phyloP scores from a whole-genome alignment of 305 asterid species.

The Galium porrigens region DNA sequence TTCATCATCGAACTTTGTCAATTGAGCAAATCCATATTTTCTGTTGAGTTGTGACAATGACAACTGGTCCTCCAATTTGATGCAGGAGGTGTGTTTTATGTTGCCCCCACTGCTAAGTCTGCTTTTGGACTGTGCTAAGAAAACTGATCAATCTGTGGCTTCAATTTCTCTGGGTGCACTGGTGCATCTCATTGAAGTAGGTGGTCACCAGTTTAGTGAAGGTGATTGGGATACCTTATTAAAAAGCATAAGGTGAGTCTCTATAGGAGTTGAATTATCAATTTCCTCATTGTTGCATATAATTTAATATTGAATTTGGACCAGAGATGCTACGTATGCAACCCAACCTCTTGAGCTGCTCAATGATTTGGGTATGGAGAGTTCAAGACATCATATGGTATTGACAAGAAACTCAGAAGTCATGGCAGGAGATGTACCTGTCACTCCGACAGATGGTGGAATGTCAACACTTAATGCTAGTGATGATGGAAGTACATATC shows the following conservation, averaged over 20 bases:
- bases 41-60: background rate
- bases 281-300: constrained; percentile 10
- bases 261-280: constrained; percentile 8
- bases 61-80: constrained; percentile 16
- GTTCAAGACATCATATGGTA: constrained; percentile 33
- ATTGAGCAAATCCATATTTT: background rate
- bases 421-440: constrained; percentile 25
- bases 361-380: constrained; percentile 68
- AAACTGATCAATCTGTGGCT: constrained; percentile 82
- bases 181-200: constrained; percentile 95
- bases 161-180: constrained; percentile 90
- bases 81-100: constrained; percentile 96
- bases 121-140: constrained; percentile 95
- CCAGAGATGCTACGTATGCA: constrained; percentile 90
- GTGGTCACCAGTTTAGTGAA: constrained; percentile 95
- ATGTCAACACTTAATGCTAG: constrained; percentile 24
- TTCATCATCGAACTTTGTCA: background rate
- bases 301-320: constrained; percentile 19
- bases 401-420: constrained; percentile 39
- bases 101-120: constrained; percentile 81
- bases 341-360: constrained; percentile 99
- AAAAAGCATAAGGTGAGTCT: constrained; percentile 68
- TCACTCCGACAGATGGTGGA: constrained; percentile 24
- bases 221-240: constrained; percentile 88
- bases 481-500: constrained; percentile 40